Evolutionary conservation across 495 filamentous ascomycete genomes (phyloP).

Genomic region (Sphaerosporella brunnea): DNA sequence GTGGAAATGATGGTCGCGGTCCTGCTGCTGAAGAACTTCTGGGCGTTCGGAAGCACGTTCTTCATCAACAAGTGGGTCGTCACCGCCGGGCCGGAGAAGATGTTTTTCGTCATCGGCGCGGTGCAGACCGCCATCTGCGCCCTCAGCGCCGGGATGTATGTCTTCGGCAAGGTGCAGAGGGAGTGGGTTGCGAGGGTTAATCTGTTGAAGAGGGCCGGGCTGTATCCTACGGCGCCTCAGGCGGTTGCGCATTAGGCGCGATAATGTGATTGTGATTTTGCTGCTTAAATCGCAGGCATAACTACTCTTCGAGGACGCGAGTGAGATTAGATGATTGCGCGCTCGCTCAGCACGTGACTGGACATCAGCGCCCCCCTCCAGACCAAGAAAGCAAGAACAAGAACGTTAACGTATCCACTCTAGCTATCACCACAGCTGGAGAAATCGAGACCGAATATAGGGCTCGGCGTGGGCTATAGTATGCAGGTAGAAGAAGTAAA

Average conservation of each 20-base stretch:
- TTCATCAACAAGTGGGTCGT: conserved; percentile 31
- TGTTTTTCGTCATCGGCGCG: conserved; percentile 30
- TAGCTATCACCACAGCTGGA: too few relatives aligned
- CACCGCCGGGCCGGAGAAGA: conserved; percentile 25
- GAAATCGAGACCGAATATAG: too few relatives aligned
- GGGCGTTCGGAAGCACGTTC: conserved; percentile 31
- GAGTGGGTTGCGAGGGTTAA: conserved; percentile 21
- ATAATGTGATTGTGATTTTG: too few relatives aligned
- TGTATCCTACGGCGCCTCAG: conserved; percentile 19
- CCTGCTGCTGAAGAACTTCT: conserved; percentile 31
- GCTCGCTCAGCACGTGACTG: too few relatives aligned
- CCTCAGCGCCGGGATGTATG: conserved; percentile 29
- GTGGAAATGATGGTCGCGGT: conserved; percentile 32
- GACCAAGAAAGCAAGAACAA: too few relatives aligned
- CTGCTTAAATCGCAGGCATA: too few relatives aligned
- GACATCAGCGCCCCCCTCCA: too few relatives aligned
- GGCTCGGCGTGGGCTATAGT: too few relatives aligned
- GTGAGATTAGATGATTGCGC: too few relatives aligned
- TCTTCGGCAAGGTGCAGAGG: conserved; percentile 29
- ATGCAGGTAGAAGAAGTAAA: too few relatives aligned
- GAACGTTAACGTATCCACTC: too few relatives aligned
- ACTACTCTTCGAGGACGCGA: too few relatives aligned
- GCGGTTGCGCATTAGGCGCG: not conserved
- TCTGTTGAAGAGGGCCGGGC: conserved; percentile 16
- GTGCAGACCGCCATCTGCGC: conserved; percentile 29